Evolutionary conservation across 2,329 filamentous ascomycete species (phyloP).

Genomic region (Calonectria ilicicola): DNA sequence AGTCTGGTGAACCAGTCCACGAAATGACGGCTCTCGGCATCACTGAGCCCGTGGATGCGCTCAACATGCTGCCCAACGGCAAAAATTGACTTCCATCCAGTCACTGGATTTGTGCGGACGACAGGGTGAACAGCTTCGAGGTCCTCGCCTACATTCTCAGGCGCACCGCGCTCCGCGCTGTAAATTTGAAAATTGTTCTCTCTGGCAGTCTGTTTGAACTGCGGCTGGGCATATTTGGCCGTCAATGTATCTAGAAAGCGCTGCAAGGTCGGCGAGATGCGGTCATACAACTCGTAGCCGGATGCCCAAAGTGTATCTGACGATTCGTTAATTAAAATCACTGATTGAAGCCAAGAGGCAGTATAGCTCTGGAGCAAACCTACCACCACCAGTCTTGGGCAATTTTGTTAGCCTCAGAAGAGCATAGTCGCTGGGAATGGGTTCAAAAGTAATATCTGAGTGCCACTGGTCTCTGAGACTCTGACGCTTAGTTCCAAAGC

Average conservation of each 20-base stretch:
- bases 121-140: constrained; percentile 65
- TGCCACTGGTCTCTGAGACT: constrained; percentile 8
- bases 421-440: constrained; percentile 72
- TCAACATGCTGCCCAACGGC: constrained; percentile 62
- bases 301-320: constrained; percentile 73
- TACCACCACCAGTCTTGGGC: constrained; percentile 65
- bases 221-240: constrained; percentile 60
- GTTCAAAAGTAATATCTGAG: constrained; percentile 69
- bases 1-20: constrained; percentile 62
- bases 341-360: constrained; percentile 17
- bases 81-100: constrained; percentile 67
- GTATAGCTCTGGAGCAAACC: too few relatives aligned
- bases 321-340: constrained; percentile 21
- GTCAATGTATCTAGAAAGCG: constrained; percentile 70
- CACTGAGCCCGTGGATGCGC: constrained; percentile 61
- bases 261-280: constrained; percentile 66
- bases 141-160: constrained; percentile 60
- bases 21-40: constrained; percentile 59
- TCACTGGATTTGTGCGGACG: constrained; percentile 67
- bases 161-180: constrained; percentile 56
- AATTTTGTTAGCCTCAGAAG: constrained; percentile 65
- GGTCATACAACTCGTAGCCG: constrained; percentile 75
- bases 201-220: constrained; percentile 45
- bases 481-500: constrained; percentile 43
- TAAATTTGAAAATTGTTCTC: constrained; percentile 58